These are phyloP conservation scores for Fusarium coffeatum DNA, from an alignment of 2,329 filamentous ascomycete genomes.

Conservation along the genomic window DNA sequence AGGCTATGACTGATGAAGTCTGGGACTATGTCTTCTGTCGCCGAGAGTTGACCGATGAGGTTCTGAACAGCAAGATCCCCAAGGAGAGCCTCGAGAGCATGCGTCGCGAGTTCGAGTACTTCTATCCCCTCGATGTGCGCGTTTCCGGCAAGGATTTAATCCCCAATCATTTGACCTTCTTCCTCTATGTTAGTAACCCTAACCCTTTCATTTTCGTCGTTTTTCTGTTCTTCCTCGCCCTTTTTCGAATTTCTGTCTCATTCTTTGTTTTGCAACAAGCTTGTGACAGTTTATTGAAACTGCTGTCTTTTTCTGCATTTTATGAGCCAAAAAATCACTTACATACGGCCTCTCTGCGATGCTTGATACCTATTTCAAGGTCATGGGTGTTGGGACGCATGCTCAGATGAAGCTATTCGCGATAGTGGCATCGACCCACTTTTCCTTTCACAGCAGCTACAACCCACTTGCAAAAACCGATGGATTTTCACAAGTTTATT, in stretches of 20 bases:
- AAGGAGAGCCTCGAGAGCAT: conserved; percentile 80
- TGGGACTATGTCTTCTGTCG: conserved; percentile 96
- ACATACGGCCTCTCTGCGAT: background rate
- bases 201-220: background rate
- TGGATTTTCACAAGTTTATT: background rate
- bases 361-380: background rate
- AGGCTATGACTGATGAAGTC: conserved; percentile 93
- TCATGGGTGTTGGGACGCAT: background rate
- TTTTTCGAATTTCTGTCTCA: background rate
- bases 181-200: conserved; percentile 75
- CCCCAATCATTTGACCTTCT: conserved; percentile 94
- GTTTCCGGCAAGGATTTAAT: conserved; percentile 87
- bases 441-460: background rate
- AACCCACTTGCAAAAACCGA: background rate
- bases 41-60: conserved; percentile 73
- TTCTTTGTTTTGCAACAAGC: fast-evolving
- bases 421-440: background rate
- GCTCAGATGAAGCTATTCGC: background rate
- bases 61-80: conserved; percentile 77
- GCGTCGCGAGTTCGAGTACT: conserved; percentile 95
- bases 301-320: background rate
- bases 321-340: background rate
- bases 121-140: conserved; percentile 91
- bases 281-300: background rate
- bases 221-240: background rate